These are phyloP conservation scores for Dioscorea zingiberensis DNA, from an alignment of 106 monocot species.

Conservation along the genomic window DNA sequence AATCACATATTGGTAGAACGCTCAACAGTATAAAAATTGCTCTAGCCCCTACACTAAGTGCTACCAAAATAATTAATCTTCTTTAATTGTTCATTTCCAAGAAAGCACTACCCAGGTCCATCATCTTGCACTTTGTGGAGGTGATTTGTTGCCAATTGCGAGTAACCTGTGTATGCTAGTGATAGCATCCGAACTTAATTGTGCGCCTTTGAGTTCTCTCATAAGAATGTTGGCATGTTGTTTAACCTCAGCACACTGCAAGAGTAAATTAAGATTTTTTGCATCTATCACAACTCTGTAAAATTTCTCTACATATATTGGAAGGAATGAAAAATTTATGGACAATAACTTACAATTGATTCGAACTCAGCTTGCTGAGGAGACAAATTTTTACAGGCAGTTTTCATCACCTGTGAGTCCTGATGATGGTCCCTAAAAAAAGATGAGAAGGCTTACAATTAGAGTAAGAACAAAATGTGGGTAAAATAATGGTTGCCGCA, in stretches of 20 bases:
- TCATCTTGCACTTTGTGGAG: no score
- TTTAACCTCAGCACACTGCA: neutral
- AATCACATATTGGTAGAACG: no score
- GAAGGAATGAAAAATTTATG: neutral
- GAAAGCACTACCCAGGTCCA: no score
- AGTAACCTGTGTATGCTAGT: neutral
- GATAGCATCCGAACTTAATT: neutral
- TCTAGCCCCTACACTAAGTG: no score
- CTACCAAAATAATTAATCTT: no score
- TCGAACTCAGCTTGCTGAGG: neutral
- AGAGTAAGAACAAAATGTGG: neutral
- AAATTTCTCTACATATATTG: no score
- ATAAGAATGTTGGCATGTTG: neutral
- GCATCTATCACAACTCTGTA: neutral
- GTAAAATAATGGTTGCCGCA: neutral
- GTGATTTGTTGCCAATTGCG: neutral
- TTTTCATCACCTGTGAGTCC: neutral
- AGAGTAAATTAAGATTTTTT: neutral
- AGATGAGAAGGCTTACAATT: neutral
- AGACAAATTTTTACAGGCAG: neutral
- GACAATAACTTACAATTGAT: neutral
- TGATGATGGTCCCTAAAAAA: neutral
- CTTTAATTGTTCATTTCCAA: no score
- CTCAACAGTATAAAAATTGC: no score
- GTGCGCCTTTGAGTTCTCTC: neutral